Percentiles rank a stretch among this genome's conserved stretches.
Evolutionary conservation across 805 yeast species (phyloP).

Genomic region (Ogataea neopini): DNA sequence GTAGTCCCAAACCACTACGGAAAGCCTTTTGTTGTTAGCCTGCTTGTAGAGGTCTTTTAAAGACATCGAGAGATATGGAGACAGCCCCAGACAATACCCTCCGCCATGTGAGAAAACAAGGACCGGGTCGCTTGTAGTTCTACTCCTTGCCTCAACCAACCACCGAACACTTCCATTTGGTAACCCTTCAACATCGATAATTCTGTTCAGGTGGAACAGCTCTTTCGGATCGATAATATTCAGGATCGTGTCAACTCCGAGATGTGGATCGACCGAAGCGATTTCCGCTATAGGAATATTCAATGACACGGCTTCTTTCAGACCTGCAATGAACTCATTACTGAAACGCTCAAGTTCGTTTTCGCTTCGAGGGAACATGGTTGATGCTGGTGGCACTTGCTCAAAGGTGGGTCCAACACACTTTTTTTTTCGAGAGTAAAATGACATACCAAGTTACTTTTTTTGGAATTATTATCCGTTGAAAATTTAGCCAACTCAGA

Average conservation of each 20-base stretch:
- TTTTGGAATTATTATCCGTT: no score
- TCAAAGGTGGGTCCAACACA: no score
- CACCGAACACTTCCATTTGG: constrained; percentile 25
- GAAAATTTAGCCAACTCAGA: no score
- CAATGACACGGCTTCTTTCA: not conserved
- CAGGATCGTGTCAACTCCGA: not conserved
- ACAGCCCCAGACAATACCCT: constrained; percentile 1
- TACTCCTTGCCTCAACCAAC: constrained; percentile 2
- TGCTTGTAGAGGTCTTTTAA: not conserved
- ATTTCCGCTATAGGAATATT: not conserved
- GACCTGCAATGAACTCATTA: not conserved
- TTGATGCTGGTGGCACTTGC: no score
- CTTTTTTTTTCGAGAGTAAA: no score
- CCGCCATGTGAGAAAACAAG: constrained; percentile 5
- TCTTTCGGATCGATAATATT: not conserved
- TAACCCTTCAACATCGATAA: constrained; percentile 14
- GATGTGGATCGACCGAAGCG: not conserved
- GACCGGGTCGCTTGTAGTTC: constrained; percentile 3
- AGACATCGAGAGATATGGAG: not conserved
- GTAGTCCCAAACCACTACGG: not conserved
- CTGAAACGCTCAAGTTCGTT: not conserved
- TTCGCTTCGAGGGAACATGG: not conserved
- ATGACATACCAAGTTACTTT: no score
- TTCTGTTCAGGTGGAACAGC: not conserved
- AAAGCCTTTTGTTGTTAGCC: constrained; percentile 3